Conservation (phyloP, 495 filamentous ascomycete genomes). For the Aspergillus funiculosus region DNA sequence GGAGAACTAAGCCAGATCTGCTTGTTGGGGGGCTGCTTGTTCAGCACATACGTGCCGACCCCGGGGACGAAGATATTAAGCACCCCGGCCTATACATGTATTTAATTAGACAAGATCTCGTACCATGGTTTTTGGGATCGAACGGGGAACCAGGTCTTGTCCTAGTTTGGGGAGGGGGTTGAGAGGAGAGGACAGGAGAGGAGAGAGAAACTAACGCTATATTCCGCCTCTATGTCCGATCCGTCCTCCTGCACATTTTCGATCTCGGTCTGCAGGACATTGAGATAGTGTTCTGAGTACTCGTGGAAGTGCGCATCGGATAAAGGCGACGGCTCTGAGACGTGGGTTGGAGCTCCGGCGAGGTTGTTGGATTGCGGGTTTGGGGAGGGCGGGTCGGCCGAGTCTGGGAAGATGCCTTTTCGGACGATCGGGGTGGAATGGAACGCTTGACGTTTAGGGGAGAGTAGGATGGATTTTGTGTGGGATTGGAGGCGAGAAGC, state of each 20-base stretch:
- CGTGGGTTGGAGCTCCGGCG: slow-evolving; percentile 30
- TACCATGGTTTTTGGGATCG: too few species aligned
- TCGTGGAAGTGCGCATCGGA: slow-evolving; percentile 41
- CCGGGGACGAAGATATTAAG: slow-evolving; percentile 63
- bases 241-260: slow-evolving; percentile 44
- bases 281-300: slow-evolving; percentile 47
- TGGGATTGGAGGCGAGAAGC: slow-evolving; percentile 2
- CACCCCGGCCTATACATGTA: slow-evolving; percentile 63
- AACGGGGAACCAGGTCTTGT: too few species aligned
- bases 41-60: slow-evolving; percentile 79
- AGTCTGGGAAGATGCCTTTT: slow-evolving; percentile 42
- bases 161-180: background rate
- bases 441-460: slow-evolving; percentile 21
- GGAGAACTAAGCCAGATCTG: slow-evolving; percentile 97
- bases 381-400: slow-evolving; percentile 35
- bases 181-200: background rate
- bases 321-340: slow-evolving; percentile 39
- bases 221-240: slow-evolving; percentile 53
- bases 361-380: slow-evolving; percentile 31
- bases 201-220: slow-evolving; percentile 35
- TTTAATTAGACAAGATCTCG: background rate
- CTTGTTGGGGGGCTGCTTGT: slow-evolving; percentile 96
- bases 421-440: slow-evolving; percentile 24
- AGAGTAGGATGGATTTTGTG: slow-evolving; percentile 1
- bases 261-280: slow-evolving; percentile 39